These are phyloP conservation scores for Leccinum fallax DNA, from an alignment of 1,284 basidiomycete genomes.

Conservation along the genomic window DNA sequence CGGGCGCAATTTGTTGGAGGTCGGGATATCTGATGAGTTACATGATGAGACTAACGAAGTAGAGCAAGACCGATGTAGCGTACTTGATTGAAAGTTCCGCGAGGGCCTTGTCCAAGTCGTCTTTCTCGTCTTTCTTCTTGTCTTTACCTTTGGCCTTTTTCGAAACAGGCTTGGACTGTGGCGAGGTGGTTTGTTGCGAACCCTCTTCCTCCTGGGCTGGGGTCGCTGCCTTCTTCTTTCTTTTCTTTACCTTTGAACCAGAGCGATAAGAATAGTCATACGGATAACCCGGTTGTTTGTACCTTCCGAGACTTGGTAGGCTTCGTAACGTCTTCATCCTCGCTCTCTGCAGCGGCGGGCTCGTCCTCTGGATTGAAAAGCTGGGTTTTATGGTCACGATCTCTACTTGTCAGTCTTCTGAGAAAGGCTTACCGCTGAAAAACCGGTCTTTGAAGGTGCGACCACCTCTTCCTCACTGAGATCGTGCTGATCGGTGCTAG, in stretches of 20 bases:
- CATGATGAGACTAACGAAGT: conserved; percentile 6
- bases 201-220: conserved; percentile 14
- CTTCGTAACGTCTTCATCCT: conserved; percentile 28
- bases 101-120: conserved; percentile 83
- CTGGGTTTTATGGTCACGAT: conserved; percentile 28
- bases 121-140: conserved; percentile 61
- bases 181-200: conserved; percentile 12
- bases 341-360: conserved; percentile 38
- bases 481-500: conserved; percentile 27
- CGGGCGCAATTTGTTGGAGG: conserved; percentile 43
- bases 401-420: conserved; percentile 4
- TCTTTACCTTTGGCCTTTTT: conserved; percentile 67
- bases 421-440: conserved; percentile 55
- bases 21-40: conserved; percentile 50
- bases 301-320: conserved; percentile 50
- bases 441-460: conserved; percentile 40
- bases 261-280: not conserved
- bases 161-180: conserved; percentile 30
- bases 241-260: conserved; percentile 46
- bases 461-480: conserved; percentile 32
- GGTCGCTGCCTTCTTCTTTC: conserved; percentile 50
- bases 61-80: conserved; percentile 21
- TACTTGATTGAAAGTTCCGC: conserved; percentile 81
- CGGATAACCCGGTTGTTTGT: conserved; percentile 1
- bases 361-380: conserved; percentile 41